Percentiles rank a stretch among this genome's conserved stretches.
Evolutionary conservation across 768 basidiomycete species (phyloP).

Genomic region (Trametes coccinea): DNA sequence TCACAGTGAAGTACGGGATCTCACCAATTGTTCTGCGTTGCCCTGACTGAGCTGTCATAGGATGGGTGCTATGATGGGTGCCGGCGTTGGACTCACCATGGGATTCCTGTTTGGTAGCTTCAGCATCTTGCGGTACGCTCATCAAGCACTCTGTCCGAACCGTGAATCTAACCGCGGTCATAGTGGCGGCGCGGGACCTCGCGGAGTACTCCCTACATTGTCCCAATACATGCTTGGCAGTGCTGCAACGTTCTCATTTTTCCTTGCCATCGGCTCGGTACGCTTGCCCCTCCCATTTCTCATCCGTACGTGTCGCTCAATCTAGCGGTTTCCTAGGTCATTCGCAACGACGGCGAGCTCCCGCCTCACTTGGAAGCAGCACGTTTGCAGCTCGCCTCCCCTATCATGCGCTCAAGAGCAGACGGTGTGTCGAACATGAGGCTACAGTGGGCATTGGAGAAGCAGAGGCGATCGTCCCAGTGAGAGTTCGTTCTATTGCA

Average conservation of each 20-base stretch:
- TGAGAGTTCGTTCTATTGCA: not conserved
- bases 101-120: constrained; percentile 97
- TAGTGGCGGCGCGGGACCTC: constrained; percentile 88
- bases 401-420: constrained; percentile 60
- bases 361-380: constrained; percentile 65
- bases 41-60: constrained; percentile 39
- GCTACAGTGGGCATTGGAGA: constrained; percentile 63
- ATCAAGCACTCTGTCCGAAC: not conserved
- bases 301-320: not conserved
- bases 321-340: constrained; percentile 58
- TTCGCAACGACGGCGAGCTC: constrained; percentile 73
- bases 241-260: constrained; percentile 96
- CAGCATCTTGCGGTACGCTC: constrained; percentile 80
- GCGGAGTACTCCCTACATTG: constrained; percentile 86
- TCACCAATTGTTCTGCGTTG: not conserved
- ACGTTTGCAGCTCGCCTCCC: constrained; percentile 55
- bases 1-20: constrained; percentile 32
- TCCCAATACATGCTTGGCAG: constrained; percentile 99
- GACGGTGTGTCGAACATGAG: constrained; percentile 73
- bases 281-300: constrained; percentile 27
- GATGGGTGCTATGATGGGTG: constrained; percentile 92
- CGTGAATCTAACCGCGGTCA: not conserved
- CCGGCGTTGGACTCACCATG: constrained; percentile 92
- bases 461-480: constrained; percentile 17
- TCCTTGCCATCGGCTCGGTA: constrained; percentile 93